Conservation (phyloP, 139 green algal species). For the Asterochloris erici region DNA sequence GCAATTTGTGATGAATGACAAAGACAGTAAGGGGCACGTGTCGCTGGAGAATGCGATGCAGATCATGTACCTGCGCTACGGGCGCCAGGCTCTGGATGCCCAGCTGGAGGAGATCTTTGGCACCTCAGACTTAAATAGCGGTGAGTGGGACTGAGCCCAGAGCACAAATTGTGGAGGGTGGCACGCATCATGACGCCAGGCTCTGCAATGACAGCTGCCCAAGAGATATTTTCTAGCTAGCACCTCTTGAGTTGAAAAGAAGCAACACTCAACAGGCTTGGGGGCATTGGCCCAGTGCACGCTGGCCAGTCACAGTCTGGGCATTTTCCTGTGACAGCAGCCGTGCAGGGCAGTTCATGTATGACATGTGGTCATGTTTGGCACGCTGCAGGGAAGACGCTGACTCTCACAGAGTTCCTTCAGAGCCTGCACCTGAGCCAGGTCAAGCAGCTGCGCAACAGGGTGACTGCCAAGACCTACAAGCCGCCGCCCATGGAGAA, state of each 20-base stretch:
- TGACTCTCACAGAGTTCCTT: constrained; percentile 89
- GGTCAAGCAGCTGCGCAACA: constrained; percentile 33
- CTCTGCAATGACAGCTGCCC: no score
- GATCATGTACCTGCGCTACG: constrained; percentile 86
- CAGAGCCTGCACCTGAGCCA: constrained; percentile 67
- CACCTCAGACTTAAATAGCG: constrained; percentile 82
- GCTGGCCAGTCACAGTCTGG: no score
- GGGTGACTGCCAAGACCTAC: constrained; percentile 65
- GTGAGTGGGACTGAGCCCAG: constrained; percentile 33
- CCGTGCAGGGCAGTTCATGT: no score
- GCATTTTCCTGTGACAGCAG: no score
- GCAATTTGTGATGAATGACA: constrained; percentile 94
- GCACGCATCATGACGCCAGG: no score
- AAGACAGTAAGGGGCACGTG: constrained; percentile 64
- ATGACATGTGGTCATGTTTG: not conserved
- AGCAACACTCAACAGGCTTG: no score
- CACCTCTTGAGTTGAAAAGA: no score
- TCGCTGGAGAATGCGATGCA: constrained; percentile 80
- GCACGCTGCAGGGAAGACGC: constrained; percentile 30
- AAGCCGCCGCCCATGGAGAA: constrained; percentile 46
- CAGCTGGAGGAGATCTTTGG: constrained; percentile 92
- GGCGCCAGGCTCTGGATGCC: constrained; percentile 61
- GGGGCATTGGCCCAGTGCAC: no score
- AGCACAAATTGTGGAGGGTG: not conserved
- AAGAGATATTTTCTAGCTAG: no score